These are phyloP conservation scores for Oldenlandia corymbosa DNA, from an alignment of 257 asterid genomes.

Conservation along the genomic window DNA sequence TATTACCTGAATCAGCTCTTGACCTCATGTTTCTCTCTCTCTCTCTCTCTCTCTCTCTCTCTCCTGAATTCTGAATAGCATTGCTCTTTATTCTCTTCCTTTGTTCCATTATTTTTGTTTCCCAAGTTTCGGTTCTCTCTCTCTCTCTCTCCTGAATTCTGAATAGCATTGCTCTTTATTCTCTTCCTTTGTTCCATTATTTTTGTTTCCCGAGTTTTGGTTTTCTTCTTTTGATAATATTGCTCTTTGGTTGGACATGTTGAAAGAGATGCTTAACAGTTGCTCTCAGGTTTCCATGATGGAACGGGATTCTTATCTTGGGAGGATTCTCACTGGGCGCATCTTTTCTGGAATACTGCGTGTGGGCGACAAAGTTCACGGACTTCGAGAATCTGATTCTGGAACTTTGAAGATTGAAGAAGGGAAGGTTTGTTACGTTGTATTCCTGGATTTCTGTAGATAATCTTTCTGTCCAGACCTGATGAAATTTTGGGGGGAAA, in stretches of 20 bases:
- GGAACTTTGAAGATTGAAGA: slow-evolving; percentile 82
- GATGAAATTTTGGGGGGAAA: not conserved
- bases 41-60: no score
- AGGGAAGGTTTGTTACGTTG: slow-evolving; percentile 67
- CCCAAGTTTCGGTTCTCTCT: not conserved
- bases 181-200: not conserved
- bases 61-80: no score
- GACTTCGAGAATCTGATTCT: slow-evolving; percentile 64
- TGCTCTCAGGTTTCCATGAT: slow-evolving; percentile 96
- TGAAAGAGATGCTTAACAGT: slow-evolving; percentile 49
- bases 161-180: not conserved
- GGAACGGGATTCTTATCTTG: slow-evolving; percentile 93
- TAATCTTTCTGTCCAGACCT: not conserved
- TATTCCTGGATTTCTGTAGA: slow-evolving; percentile 5
- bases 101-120: not conserved
- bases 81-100: no score
- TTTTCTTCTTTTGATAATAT: not conserved
- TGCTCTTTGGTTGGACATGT: slow-evolving; percentile 20
- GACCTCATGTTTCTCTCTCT: not conserved
- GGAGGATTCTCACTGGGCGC: slow-evolving; percentile 94
- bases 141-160: no score
- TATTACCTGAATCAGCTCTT: not conserved
- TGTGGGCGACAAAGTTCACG: slow-evolving; percentile 92
- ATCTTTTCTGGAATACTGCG: slow-evolving; percentile 70
- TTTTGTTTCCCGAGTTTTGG: not conserved